Percentiles rank a stretch among this genome's conserved stretches.
These are phyloP conservation scores for Syncephalastrum sp. DNA, from an alignment of 371 early-diverging fungal genomes.

Conservation along the genomic window DNA sequence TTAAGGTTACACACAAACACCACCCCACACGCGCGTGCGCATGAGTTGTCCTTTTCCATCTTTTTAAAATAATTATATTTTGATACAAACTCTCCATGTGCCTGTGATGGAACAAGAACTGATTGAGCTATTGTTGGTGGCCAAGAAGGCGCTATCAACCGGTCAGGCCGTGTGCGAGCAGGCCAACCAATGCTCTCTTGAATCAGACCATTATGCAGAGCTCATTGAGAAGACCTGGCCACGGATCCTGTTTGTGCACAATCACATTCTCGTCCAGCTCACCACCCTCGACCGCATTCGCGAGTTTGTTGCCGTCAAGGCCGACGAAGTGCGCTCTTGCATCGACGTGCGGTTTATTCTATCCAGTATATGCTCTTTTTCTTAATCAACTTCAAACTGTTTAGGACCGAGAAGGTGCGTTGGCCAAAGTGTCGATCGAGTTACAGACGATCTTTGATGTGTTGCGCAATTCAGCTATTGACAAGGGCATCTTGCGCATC, in stretches of 20 bases:
- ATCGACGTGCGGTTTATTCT: constrained; percentile 24
- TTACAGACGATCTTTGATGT: constrained; percentile 35
- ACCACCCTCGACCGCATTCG: constrained; percentile 33
- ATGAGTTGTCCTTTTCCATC: neutral
- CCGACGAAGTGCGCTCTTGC: constrained; percentile 21
- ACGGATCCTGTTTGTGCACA: constrained; percentile 38
- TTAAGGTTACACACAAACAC: neutral
- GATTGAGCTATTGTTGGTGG: constrained; percentile 35
- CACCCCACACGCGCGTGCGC: neutral
- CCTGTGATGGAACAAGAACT: constrained; percentile 45
- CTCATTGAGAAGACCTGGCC: constrained; percentile 44
- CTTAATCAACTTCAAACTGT: neutral
- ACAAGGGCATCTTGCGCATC: constrained; percentile 34
- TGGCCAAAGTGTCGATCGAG: constrained; percentile 38
- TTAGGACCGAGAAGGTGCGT: constrained; percentile 36
- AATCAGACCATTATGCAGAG: constrained; percentile 33
- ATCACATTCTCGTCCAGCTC: constrained; percentile 38
- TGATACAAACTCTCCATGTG: neutral
- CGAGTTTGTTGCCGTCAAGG: constrained; percentile 27
- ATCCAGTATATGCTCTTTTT: neutral
- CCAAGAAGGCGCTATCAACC: constrained; percentile 42
- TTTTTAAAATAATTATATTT: neutral
- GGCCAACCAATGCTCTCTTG: constrained; percentile 32
- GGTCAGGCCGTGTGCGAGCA: constrained; percentile 44
- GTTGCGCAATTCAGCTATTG: constrained; percentile 32